Conservation (phyloP, 306 rosid species). For the Pyrus bretschneideri region DNA sequence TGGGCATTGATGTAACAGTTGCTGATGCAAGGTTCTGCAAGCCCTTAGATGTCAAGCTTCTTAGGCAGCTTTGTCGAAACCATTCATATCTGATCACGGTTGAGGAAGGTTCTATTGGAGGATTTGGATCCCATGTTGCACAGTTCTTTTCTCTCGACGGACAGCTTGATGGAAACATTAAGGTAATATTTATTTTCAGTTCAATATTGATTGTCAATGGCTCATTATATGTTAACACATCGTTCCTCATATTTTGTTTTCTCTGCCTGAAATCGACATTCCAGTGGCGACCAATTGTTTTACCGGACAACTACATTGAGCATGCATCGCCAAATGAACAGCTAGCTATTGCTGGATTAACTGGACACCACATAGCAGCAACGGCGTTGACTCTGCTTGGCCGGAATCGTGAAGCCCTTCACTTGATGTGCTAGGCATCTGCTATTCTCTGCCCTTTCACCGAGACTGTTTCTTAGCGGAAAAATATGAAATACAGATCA, state of each 20-base stretch:
- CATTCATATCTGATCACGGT: slow-evolving; percentile 81
- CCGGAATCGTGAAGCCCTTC: slow-evolving; percentile 86
- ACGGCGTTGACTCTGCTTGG: slow-evolving; percentile 76
- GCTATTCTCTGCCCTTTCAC: not conserved
- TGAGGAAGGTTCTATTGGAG: slow-evolving; percentile 95
- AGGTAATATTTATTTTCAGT: slow-evolving; percentile 39
- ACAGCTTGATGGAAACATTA: slow-evolving; percentile 62
- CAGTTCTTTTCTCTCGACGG: slow-evolving; percentile 86
- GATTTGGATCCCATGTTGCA: slow-evolving; percentile 92
- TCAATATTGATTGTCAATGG: not conserved
- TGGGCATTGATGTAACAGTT: slow-evolving; percentile 83
- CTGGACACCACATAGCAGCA: slow-evolving; percentile 88
- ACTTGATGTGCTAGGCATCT: slow-evolving; percentile 41
- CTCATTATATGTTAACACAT: not conserved
- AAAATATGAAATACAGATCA: not conserved
- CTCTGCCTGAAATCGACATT: not conserved
- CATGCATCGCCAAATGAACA: slow-evolving; percentile 79
- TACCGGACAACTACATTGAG: slow-evolving; percentile 83
- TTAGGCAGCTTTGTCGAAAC: slow-evolving; percentile 68
- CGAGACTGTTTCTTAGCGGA: not conserved
- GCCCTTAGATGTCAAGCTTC: slow-evolving; percentile 81
- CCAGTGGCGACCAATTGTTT: slow-evolving; percentile 87
- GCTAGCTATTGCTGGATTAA: slow-evolving; percentile 69
- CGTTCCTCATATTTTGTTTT: not conserved
- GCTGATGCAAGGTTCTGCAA: slow-evolving; percentile 99